phyloP scores from a whole-genome alignment of 257 asterid species.

The Cynanchum wilfordii region DNA sequence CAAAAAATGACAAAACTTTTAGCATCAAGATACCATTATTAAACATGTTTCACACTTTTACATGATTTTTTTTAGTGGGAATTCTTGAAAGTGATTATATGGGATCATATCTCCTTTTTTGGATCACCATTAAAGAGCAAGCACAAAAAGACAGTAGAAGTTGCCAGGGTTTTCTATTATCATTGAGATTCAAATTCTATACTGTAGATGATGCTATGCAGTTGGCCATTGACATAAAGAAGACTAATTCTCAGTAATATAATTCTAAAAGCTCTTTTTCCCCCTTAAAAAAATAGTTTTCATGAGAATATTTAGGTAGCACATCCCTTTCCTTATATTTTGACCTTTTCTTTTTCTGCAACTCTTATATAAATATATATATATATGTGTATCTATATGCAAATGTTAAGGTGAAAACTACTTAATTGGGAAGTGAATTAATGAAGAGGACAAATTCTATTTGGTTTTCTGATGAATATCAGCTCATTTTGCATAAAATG shows the following conservation, averaged over 20 bases:
- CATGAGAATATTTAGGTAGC: background rate
- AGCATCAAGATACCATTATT: conserved; percentile 5
- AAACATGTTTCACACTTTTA: conserved; percentile 17
- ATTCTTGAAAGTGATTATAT: too few relatives aligned
- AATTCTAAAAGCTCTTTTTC: too few relatives aligned
- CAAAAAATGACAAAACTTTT: conserved; percentile 4
- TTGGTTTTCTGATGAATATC: background rate
- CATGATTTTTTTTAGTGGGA: too few relatives aligned
- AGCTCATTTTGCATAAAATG: background rate
- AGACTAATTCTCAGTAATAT: background rate
- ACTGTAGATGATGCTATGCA: too few relatives aligned
- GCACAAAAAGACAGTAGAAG: background rate
- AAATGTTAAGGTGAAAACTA: background rate
- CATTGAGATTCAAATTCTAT: background rate
- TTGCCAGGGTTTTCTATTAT: background rate
- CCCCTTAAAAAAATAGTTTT: background rate
- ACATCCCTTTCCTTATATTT: background rate
- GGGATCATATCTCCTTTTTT: background rate
- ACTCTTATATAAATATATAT: background rate
- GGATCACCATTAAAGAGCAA: background rate
- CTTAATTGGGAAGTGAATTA: background rate
- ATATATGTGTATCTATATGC: too few relatives aligned
- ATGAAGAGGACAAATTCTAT: background rate
- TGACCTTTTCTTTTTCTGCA: background rate
- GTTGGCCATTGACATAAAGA: background rate